Base-by-base conservation (phyloP, 805 yeast genomes). In the Millerago galiae region DNA sequence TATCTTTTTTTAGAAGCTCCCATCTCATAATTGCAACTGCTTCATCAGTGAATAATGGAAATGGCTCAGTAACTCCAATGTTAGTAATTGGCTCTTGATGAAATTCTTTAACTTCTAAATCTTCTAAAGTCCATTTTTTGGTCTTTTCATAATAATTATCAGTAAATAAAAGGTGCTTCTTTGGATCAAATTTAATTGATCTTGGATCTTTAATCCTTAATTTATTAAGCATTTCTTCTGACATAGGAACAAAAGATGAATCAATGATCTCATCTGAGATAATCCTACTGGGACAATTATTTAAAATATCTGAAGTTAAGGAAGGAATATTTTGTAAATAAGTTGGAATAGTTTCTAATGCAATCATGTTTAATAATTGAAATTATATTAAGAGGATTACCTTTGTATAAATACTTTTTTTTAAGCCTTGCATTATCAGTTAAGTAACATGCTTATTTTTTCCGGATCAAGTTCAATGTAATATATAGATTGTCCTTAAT, bases 31-130 rank as follows among this genome's bases (percentile, higher is more conserved):
- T 70, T 34, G 69, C 70, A 42, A 75, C 63, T 2, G 83, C 82
- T 50, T 77, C 82, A 26, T 74, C 74, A 2, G 81, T 75, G 61
- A 77, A 78, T 37, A 78, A 62, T 4, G 80, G 80, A 58, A 78
- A 78, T 2, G 83, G 80, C 42, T 73, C 79, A 42, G 74, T 65
- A 16, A 74, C 81, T 14, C 79, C 83, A 50, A 77, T 65, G 3
- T 69, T 70, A 18, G 77, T 68, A 40, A 78, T 72, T 54, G 75
- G 79, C 43, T 66, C 60, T 34, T 66, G 65, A 48, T 62, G 57
- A 33, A 68, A 52, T 5, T 42, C 33, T 7, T 46, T 42, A 44
- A 70, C 58, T 1, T 77, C 77, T 44, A 78, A 62, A 46, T 77
- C 81, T 38, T 63, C 70, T 70, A 77, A 68, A 4, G 71, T 66